phyloP scores from a whole-genome alignment of 164 flowering plant species.

The Kalanchoe fedtschenkoi region DNA sequence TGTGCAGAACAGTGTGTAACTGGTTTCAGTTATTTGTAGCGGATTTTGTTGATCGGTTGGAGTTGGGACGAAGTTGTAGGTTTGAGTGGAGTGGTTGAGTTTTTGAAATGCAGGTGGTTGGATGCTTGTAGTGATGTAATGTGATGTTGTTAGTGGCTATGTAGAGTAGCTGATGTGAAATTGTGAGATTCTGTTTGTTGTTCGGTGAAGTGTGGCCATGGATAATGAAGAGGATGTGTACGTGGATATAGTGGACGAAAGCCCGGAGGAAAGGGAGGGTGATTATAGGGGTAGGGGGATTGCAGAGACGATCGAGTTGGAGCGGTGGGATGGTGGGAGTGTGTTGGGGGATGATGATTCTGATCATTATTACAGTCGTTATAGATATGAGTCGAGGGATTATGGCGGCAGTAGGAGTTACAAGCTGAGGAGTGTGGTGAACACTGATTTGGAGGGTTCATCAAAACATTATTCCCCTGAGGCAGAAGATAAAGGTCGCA shows the following conservation, averaged over 20 bases:
- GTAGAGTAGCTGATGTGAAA: not conserved
- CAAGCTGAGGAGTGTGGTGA: constrained; percentile 1
- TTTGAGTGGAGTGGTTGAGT: too few relatives aligned
- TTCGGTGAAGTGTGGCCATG: not conserved
- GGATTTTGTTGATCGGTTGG: too few relatives aligned
- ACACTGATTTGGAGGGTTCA: not conserved
- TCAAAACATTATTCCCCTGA: not conserved
- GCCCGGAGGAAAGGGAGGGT: not conserved
- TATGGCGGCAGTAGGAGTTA: not conserved
- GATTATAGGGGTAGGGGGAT: not conserved
- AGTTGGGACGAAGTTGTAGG: too few relatives aligned
- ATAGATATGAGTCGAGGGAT: not conserved
- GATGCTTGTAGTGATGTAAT: too few relatives aligned
- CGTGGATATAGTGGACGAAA: not conserved
- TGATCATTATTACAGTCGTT: not conserved
- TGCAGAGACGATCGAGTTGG: not conserved
- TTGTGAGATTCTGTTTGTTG: not conserved
- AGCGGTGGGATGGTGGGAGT: constrained; percentile 3
- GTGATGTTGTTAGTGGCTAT: too few relatives aligned
- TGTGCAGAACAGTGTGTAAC: too few relatives aligned
- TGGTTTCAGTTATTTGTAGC: too few relatives aligned
- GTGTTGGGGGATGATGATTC: not conserved
- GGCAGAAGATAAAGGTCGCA: not conserved
- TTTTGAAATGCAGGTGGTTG: too few relatives aligned
- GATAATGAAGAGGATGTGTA: constrained; percentile 1